These are phyloP conservation scores for Hydrangea macrophylla DNA, from an alignment of 148 eudicot genomes.

Conservation along the genomic window DNA sequence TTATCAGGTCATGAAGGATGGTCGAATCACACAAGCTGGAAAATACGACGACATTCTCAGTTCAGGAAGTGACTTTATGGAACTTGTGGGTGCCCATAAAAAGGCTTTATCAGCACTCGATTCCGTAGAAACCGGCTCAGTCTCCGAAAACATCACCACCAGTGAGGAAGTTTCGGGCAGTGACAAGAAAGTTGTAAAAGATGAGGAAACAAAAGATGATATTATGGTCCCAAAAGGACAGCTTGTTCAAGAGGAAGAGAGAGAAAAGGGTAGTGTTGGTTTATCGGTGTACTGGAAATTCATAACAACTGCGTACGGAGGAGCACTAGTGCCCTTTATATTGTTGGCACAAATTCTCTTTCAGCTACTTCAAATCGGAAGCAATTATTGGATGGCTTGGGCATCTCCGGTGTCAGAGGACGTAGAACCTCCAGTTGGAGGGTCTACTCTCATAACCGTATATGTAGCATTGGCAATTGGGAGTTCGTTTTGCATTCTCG, in stretches of 20 bases:
- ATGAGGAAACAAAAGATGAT: conserved; percentile 11
- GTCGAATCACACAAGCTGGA: conserved; percentile 44
- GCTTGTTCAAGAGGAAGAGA: conserved; percentile 46
- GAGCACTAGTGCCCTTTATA: conserved; percentile 43
- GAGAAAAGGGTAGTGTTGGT: conserved; percentile 46
- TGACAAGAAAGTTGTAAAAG: conserved; percentile 5
- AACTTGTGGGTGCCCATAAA: conserved; percentile 48
- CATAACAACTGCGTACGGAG: conserved; percentile 38
- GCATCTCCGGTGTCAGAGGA: conserved; percentile 39
- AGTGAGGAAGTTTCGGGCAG: neutral
- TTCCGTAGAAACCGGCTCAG: conserved; percentile 3
- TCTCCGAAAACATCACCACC: neutral
- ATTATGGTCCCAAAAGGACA: conserved; percentile 22
- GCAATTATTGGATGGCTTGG: conserved; percentile 55
- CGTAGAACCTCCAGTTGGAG: conserved; percentile 15
- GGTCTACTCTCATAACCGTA: conserved; percentile 26
- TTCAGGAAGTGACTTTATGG: conserved; percentile 41
- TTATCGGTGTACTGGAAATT: conserved; percentile 39
- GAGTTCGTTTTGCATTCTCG: conserved; percentile 31
- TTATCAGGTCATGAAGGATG: conserved; percentile 49
- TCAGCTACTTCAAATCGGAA: conserved; percentile 37
- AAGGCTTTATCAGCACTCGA: conserved; percentile 36
- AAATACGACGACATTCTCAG: conserved; percentile 46
- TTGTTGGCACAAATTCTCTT: conserved; percentile 30
- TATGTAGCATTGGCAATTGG: conserved; percentile 34